These are phyloP conservation scores for Pleurotus salmoneostramineus DNA, from an alignment of 768 basidiomycete genomes.

Conservation along the genomic window DNA sequence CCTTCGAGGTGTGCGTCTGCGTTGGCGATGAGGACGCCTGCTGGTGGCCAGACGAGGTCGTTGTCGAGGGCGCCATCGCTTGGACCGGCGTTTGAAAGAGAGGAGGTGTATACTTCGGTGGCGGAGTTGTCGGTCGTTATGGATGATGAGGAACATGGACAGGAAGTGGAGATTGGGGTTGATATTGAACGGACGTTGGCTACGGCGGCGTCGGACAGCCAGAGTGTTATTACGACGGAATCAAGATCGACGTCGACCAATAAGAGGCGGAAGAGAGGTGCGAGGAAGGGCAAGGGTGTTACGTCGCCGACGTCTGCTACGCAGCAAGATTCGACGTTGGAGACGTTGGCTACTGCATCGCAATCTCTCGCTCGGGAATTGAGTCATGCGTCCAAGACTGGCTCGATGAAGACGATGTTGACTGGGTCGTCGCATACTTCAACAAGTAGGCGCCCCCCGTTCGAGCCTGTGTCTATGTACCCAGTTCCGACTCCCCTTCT, in stretches of 20 bases:
- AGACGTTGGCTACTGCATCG: constrained; percentile 73
- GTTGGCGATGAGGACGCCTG: constrained; percentile 43
- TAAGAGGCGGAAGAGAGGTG: constrained; percentile 81
- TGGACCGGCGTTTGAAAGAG: constrained; percentile 43
- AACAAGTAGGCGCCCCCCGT: constrained; percentile 23
- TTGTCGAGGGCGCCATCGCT: constrained; percentile 65
- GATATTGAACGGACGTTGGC: constrained; percentile 20
- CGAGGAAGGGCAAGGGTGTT: constrained; percentile 76
- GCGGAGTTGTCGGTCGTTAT: constrained; percentile 51
- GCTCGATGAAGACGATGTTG: constrained; percentile 25
- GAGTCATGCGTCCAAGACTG: constrained; percentile 48
- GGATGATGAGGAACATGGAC: constrained; percentile 46
- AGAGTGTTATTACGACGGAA: constrained; percentile 22
- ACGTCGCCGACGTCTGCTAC: constrained; percentile 19
- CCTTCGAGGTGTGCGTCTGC: constrained; percentile 42
- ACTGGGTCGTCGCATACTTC: constrained; percentile 20
- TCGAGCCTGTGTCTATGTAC: constrained; percentile 45
- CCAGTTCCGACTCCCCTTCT: constrained; percentile 33
- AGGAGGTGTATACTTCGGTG: constrained; percentile 38
- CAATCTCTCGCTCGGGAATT: constrained; percentile 84
- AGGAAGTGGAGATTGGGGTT: constrained; percentile 27
- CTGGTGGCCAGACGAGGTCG: constrained; percentile 43
- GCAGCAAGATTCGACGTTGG: constrained; percentile 53
- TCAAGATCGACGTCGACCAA: constrained; percentile 68
- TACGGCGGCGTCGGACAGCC: not conserved